Evolutionary conservation across 306 rosid genomes (phyloP), one percentile per base, ranked within the genome.

Genomic region (Herpetospermum pedunculosum): DNA sequence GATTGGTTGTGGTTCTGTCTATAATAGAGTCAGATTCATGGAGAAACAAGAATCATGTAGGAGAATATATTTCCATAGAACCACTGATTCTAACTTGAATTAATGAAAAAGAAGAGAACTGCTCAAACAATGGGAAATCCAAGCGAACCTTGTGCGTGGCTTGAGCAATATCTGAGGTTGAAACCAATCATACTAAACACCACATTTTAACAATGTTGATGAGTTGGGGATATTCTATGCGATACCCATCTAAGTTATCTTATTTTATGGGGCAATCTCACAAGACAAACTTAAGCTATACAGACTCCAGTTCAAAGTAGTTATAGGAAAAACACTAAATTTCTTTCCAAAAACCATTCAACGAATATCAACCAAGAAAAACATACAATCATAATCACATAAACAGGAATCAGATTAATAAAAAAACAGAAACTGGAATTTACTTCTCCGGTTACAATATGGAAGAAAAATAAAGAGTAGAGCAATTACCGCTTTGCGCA

Each of bases 401-500:
- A 19, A 35, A 2, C 13, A 5, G 3, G 28, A 38, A 13, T 19
- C 6, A 59, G 43, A 34, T 19, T 46, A 13, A 29, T 5, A 21
- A 6, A 43, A 16, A 0, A 2, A 5, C 21, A 47, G 18, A 18
- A 28, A 8, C 3, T 43, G 37, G 11, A 62, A 30, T 59, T 50
- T 32, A 9, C 15, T 59, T 4, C 37, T 62, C 21, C 6, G 0
- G 19, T 43, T 21, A 9, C 4, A 41, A 63, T 35, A 63, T 35
- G 70, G 14, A 18, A 6, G 21, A 25, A 32, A 35, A 18, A 13
- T 25, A 1, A 14, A 21, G 1, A 28, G 10, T 9, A 43, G 9
- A 53, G 47, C 5, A 54, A 16, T 58, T 76, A 91, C 97, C 83
- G 98, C 98, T 75, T 90, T 92, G 77, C 98, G 97, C 5, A 92